Conservation (phyloP, 2,329 filamentous ascomycete species). For the Dactylellina drechsleri region DNA sequence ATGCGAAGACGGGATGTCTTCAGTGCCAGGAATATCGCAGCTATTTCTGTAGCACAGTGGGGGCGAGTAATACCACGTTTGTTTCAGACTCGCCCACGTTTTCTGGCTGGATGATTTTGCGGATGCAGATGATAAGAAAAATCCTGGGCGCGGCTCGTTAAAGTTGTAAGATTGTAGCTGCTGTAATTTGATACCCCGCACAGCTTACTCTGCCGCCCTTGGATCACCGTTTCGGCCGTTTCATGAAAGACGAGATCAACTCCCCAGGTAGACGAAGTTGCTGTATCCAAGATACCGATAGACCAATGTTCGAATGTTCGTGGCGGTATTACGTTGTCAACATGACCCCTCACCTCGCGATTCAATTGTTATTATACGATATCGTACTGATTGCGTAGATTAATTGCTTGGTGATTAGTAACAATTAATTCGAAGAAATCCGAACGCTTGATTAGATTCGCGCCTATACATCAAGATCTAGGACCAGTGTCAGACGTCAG, state of each 20-base stretch:
- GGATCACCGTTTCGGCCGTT: constrained; percentile 17
- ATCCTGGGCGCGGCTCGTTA: background rate
- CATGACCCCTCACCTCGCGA: too few species aligned
- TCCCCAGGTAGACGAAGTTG: background rate
- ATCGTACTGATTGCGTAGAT: too few species aligned
- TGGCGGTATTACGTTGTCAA: too few species aligned
- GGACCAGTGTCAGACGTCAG: too few species aligned
- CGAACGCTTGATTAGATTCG: too few species aligned
- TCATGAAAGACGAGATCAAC: constrained; percentile 45
- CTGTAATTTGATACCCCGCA: background rate
- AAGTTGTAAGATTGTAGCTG: background rate
- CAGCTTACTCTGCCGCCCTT: constrained; percentile 1
- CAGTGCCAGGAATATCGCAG: background rate
- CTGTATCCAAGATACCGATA: too few species aligned
- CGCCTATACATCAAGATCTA: too few species aligned
- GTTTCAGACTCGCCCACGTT: constrained; percentile 44
- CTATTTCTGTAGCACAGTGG: constrained; percentile 13
- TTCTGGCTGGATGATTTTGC: background rate
- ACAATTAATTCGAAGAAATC: too few species aligned
- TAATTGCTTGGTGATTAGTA: too few species aligned
- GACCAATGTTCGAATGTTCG: too few species aligned
- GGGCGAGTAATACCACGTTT: constrained; percentile 10
- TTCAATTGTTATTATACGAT: too few species aligned
- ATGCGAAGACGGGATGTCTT: too few species aligned
- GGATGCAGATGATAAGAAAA: background rate